Evolutionary conservation across 495 filamentous ascomycete genomes (phyloP).

Genomic region (Tricharina praecox): DNA sequence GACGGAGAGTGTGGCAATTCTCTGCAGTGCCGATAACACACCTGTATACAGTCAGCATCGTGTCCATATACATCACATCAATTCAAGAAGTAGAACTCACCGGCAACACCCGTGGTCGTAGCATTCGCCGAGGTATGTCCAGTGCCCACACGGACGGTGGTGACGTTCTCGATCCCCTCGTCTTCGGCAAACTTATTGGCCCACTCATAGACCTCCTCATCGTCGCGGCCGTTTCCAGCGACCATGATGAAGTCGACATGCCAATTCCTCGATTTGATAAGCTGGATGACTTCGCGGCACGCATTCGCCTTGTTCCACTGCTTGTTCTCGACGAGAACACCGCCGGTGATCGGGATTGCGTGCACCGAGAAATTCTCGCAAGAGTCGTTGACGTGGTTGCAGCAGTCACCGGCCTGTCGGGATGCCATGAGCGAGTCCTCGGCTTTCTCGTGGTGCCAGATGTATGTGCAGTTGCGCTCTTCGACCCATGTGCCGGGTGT

Average conservation of each 20-base stretch:
- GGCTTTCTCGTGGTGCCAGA: constrained; percentile 72
- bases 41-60: constrained; percentile 20
- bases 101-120: constrained; percentile 76
- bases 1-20: constrained; percentile 23
- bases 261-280: constrained; percentile 30
- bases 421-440: constrained; percentile 55
- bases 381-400: constrained; percentile 83
- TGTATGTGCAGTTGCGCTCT: constrained; percentile 65
- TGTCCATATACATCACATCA: neutral
- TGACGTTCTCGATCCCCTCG: constrained; percentile 44
- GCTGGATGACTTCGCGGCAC: constrained; percentile 48
- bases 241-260: constrained; percentile 71
- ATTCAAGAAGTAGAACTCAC: constrained; percentile 29
- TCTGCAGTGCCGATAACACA: constrained; percentile 30
- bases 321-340: constrained; percentile 61
- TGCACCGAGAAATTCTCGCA: constrained; percentile 67
- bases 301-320: constrained; percentile 75
- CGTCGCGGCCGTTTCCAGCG: constrained; percentile 73
- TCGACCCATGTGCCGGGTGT: constrained; percentile 75
- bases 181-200: constrained; percentile 52
- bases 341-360: constrained; percentile 61
- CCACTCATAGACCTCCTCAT: constrained; percentile 86
- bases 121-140: constrained; percentile 73
- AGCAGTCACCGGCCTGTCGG: constrained; percentile 68
- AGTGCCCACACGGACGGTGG: constrained; percentile 67